A percentile compares a stretch with the other conserved stretches of the same genome.
Evolutionary conservation across 2,329 filamentous ascomycete genomes (phyloP).

Genomic region (Pseudopyricularia javanii): DNA sequence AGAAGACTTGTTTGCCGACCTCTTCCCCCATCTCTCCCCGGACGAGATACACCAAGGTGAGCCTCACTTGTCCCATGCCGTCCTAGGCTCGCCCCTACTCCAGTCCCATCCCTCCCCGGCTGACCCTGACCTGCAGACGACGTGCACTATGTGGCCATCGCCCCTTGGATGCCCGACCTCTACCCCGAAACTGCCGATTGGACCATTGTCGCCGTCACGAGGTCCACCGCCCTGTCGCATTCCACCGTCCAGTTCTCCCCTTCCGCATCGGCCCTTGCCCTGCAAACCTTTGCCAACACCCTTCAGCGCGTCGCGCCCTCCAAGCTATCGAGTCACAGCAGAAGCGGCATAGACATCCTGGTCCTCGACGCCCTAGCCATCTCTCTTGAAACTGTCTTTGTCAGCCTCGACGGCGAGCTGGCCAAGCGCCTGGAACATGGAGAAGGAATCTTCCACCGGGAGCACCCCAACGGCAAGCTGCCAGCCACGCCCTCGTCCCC

Average conservation of each 20-base stretch:
- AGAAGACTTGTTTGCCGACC: slow-evolving; percentile 69
- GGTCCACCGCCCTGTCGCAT: slow-evolving; percentile 52
- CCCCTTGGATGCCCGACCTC: slow-evolving; percentile 55
- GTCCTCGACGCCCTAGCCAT: slow-evolving; percentile 72
- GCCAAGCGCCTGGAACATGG: slow-evolving; percentile 71
- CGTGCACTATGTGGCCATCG: slow-evolving; percentile 55
- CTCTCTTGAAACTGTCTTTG: slow-evolving; percentile 72
- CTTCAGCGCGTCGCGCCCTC: slow-evolving; percentile 65
- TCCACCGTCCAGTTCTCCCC: slow-evolving; percentile 73
- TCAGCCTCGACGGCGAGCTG: slow-evolving; percentile 71
- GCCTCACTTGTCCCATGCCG: slow-evolving; percentile 15
- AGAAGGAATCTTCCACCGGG: slow-evolving; percentile 68
- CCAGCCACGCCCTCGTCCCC: slow-evolving; percentile 19
- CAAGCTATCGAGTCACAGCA: slow-evolving; percentile 58
- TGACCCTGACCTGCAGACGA: slow-evolving; percentile 11
- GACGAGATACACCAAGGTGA: slow-evolving; percentile 27
- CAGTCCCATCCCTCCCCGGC: slow-evolving; percentile 8
- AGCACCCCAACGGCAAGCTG: slow-evolving; percentile 30
- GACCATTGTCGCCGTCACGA: slow-evolving; percentile 70
- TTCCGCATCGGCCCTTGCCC: slow-evolving; percentile 54
- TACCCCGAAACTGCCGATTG: slow-evolving; percentile 55
- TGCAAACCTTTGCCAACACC: slow-evolving; percentile 67
- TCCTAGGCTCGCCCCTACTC: neutral
- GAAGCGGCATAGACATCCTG: slow-evolving; percentile 71
- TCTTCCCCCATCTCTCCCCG: slow-evolving; percentile 50